Evolutionary conservation across 495 filamentous ascomycete genomes (phyloP), one percentile per base, ranked within the genome.

Genomic region (Friedmanniomyces simplex): DNA sequence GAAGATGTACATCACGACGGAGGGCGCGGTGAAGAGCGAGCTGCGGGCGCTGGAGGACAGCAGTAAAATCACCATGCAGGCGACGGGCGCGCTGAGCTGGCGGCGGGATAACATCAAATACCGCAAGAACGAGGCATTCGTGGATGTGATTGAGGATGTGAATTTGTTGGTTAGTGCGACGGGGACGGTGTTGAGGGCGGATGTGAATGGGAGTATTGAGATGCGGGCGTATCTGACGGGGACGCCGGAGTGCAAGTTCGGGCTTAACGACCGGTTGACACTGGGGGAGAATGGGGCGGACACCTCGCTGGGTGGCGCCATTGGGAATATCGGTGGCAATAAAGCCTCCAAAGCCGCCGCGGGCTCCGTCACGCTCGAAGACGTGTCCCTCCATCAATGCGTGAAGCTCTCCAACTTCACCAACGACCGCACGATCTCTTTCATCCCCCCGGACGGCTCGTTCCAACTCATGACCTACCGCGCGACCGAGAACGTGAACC

Each of bases 1-100:
- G 57, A 99, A 97, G 76, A 96, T 97, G 91, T 97, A 99, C 76
- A 99, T 99, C 73, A 99, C 94, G 14, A 97, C 94, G 49, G 94
- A 99, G 74, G 93, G 94, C 45, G 39, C 39, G 11, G 94, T 99
- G 74, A 96, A 95, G 72, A 93, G 90, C 25, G 91, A 95, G 71
- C 84, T 5, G 18, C 2, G 91, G 54, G 83, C 86, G 51, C 84
- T 88, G 67, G 87, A 91, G 68, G 91, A 97, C 71, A 94, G 91
- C 20, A 89, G 90, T 62, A 87, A 87, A 63, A 99, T 99, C 71
- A 99, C 94, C 24, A 95, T 95, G 89, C 94, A 99, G 79, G 94
- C 94, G 11, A 99, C 94, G 0, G 94, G 94, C 20, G 94, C 94
- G 3, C 77, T 95, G 18, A 97, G 93, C 36, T 99, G 94, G 94